Percentiles rank a stretch among this genome's conserved stretches.
Conservation (phyloP, 148 eudicot genomes). For the Persicaria maculosa region DNA sequence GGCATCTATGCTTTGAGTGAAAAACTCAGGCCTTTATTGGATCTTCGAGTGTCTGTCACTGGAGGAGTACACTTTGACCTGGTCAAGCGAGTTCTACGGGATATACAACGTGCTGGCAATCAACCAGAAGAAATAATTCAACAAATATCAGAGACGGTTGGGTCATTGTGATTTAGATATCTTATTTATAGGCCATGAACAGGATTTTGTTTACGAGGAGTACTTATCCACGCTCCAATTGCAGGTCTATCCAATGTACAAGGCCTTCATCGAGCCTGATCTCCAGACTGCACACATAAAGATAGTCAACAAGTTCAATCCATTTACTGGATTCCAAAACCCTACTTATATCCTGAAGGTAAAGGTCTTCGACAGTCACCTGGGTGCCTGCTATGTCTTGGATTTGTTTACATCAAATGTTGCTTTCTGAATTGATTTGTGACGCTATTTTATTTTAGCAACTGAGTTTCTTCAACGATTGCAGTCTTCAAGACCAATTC, state of each 20-base stretch:
- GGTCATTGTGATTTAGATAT: slow-evolving; percentile 13
- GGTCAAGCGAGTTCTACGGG: slow-evolving; percentile 59
- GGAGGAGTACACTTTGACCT: slow-evolving; percentile 75
- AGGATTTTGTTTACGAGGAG: background rate
- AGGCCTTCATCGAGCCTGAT: slow-evolving; percentile 14
- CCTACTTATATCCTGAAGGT: slow-evolving; percentile 15
- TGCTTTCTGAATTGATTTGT: background rate
- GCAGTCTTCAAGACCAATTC: slow-evolving; percentile 43
- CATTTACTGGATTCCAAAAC: slow-evolving; percentile 11
- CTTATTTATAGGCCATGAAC: background rate
- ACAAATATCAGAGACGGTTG: slow-evolving; percentile 71
- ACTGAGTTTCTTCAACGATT: slow-evolving; percentile 8
- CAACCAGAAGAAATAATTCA: slow-evolving; percentile 67
- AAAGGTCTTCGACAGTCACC: background rate
- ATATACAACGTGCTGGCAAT: slow-evolving; percentile 68
- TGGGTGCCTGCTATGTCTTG: background rate
- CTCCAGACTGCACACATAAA: slow-evolving; percentile 42
- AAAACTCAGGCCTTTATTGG: slow-evolving; percentile 47
- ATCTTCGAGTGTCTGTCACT: slow-evolving; percentile 61
- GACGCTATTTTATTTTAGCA: background rate
- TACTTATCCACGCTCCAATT: background rate
- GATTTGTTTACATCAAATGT: background rate
- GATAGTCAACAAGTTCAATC: slow-evolving; percentile 22
- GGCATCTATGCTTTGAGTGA: slow-evolving; percentile 72
- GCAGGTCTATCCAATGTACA: slow-evolving; percentile 16